Base-by-base conservation (phyloP, 768 basidiomycete genomes). In the Candolleomyces aberdarensis region DNA sequence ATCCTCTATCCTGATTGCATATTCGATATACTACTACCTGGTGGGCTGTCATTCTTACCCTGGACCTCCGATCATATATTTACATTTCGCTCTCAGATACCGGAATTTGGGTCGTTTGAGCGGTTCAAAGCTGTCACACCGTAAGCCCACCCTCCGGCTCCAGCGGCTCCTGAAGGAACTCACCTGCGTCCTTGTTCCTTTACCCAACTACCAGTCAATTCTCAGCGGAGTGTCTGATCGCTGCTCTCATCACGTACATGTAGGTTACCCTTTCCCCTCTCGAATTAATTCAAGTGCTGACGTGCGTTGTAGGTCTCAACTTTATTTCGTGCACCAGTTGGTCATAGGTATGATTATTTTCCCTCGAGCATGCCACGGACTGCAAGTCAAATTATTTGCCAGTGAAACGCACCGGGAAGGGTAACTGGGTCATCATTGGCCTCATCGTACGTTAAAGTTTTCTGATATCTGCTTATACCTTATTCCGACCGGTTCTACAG, bases 1-100 rank as follows among this genome's bases (percentile, higher is more conserved):
- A 0, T 80, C 78, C 1, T 76, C 78, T 1, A 67, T 67, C 22
- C 67, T 81, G 13, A 73, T 78, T 10, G 77, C 76, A 1, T 76
- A 80, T 63, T 78, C 78, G 2, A 68, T 81, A 29, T 80, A 78
- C 63, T 77, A 78, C 62, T 81, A 81, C 60, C 66, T 80, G 57
- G 80, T 79, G 52, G 43, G 69, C 61, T 41, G 40, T 55, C 19
- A 15, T 55, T 36, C n/a, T 9, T 36, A 7, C 36, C 6, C 36
- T 11, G 36, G 13, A 29, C 36, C 36, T 36, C 1, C 40, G n/a
- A 55, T 40, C 15, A 5, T 3, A 10, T 22, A 32, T 43, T n/a
- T 19, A 31, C 10, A 22, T 11, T 9, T 6, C 56, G 56, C 3
- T 1, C 2, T 26, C 50, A 81, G 80, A 71, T 81, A 6, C 80